Evolutionary conservation across 208 protist species (phyloP), one percentile per base, ranked within the genome.

Genomic region (Polymyxa betae): DNA sequence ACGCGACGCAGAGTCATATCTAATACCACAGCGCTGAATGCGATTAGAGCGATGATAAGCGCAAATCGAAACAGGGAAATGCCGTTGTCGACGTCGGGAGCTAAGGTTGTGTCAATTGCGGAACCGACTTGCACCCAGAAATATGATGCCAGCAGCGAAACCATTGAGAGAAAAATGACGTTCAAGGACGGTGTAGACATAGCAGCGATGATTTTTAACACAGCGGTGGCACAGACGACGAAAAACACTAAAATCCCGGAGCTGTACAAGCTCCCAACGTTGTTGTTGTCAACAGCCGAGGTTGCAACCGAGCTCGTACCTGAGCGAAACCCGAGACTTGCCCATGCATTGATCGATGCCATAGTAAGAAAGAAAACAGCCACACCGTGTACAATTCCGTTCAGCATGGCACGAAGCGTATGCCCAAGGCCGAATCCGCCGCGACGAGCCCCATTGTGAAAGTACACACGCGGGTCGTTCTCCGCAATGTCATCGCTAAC

Each of bases 371-470:
- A 20, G 72, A 82, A 82, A 20, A 82, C n/a, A n/a, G 35, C n/a
- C 5, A 82, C 35, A 5, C 16, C 72, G n/a, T 82, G 72, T 5
- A 5, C 5, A 20, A 82, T 82, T 5, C 72, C 72, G n/a, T 82
- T 82, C 16, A 43, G 16, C 12, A 82, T n/a, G 16, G 72, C 5
- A 5, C n/a, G 72, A 5, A 82, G 72, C 16, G n/a, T 35, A n/a
- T 82, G 72, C 5, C 72, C n/a, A 20, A 82, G n/a, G 72, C n/a
- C n/a, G 72, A 82, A 82, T n/a, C 40, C 72, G 72, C 72, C 40
- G 16, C 72, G 5, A 20, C 35, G 5, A 35, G 16, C 5, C 16
- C 72, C 72, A n/a, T n/a, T n/a, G 5, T 82, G 40, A 43, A 82
- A 82, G n/a, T 82, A 82, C 16, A 82, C n/a, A 43, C 72, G 72